Percentiles rank a stretch among this genome's conserved stretches.
Conservation (phyloP, 192 early-diverging fungal species). For the Backusella psychrophila region DNA sequence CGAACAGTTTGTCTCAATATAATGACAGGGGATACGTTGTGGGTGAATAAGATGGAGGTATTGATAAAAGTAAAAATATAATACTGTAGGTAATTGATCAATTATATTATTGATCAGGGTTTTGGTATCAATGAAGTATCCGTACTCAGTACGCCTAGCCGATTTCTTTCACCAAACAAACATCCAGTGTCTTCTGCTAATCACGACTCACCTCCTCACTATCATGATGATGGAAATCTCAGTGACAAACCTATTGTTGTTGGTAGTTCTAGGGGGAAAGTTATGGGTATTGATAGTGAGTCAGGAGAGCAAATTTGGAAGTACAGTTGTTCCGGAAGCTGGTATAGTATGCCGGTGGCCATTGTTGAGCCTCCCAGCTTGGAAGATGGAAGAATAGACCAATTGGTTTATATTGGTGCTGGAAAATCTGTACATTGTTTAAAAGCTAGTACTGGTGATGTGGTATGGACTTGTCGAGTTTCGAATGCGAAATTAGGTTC, state of each 20-base stretch:
- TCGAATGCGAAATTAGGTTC: constrained; percentile 9
- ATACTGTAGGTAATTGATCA: no score
- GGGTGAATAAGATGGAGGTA: constrained; percentile 30
- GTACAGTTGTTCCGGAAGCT: constrained; percentile 20
- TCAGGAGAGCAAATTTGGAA: constrained; percentile 20
- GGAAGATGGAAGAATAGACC: not conserved
- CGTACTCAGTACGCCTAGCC: constrained; percentile 15
- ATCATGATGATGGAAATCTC: not conserved
- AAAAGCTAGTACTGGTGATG: constrained; percentile 1
- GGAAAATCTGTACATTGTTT: constrained; percentile 20
- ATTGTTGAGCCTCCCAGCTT: constrained; percentile 11
- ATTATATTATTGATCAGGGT: constrained; percentile 2
- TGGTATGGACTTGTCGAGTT: constrained; percentile 6
- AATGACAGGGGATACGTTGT: constrained; percentile 14
- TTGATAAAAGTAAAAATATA: not conserved
- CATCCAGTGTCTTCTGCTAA: not conserved
- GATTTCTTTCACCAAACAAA: not conserved
- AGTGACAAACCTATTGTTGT: not conserved
- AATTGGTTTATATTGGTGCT: constrained; percentile 16
- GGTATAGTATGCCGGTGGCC: constrained; percentile 15
- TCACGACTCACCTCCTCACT: not conserved
- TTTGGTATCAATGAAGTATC: constrained; percentile 22
- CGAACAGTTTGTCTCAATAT: constrained; percentile 13
- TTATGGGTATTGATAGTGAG: constrained; percentile 12
- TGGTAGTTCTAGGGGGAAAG: constrained; percentile 17